Evolutionary conservation across 371 early-diverging fungal genomes (phyloP), one percentile per base, ranked within the genome.

Genomic region (Apophysomyces trapeziformis): DNA sequence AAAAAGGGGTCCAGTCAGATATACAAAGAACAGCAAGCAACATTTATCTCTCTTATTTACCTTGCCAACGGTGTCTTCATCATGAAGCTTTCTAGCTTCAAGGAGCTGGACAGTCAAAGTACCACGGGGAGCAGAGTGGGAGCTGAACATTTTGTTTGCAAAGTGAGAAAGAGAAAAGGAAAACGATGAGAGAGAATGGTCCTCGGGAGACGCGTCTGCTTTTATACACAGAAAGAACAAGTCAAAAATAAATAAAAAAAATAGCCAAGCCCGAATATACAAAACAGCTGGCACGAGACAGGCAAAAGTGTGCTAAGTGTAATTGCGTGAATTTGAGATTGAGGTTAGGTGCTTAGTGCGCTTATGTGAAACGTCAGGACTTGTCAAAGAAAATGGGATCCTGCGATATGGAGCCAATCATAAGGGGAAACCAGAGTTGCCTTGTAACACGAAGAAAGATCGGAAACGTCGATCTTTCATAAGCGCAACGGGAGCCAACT

Each of bases 81-180:
- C 60, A 43, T 72, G 63, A 36, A 72, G 58, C 16, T 68, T 65
- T 11, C 44, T 44, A 41, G 63, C 72, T 57, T 72, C 72, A 37
- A 68, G 56, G 43, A 68, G 36, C 2, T 11, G 43, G 18, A 72
- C 72, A 41, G 58, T 32, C 21, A 72, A 65, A 37, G 47, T 46
- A 66, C 72, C 72, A 56, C 61, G 60, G 67, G 72, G 72, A 63
- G 66, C 66, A 44, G 66, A 66, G 63, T 58, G 60, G n/a, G 66
- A 63, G 26, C 66, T 62, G 38, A 72, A 63, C 72, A 72, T 72
- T 11, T 61, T 71, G 36, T 21, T 41, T n/a, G 21, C 2, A 9
- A 9, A 26, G 9, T 9, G 2, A 50, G 4, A 5, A 0, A 21
- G 11, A 50, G 8, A 50, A 11, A 50, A 21, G 21, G 21, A 16